phyloP scores from a whole-genome alignment of 257 asterid genomes.

The Striga asiatica region DNA sequence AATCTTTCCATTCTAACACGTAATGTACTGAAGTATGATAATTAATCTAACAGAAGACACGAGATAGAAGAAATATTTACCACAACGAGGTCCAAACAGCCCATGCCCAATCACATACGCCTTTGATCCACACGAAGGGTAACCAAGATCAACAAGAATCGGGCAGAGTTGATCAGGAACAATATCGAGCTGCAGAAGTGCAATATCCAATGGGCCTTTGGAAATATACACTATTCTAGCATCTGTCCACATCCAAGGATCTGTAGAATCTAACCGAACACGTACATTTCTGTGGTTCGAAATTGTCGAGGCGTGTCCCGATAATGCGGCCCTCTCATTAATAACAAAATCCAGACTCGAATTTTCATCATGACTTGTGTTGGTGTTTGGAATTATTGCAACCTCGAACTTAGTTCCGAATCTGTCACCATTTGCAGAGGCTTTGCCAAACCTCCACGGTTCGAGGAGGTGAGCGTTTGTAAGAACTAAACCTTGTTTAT shows the following conservation, averaged over 20 bases:
- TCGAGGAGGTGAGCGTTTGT: slow-evolving; percentile 97
- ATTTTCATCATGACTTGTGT: slow-evolving; percentile 12
- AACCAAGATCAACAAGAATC: slow-evolving; percentile 40
- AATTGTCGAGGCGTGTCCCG: slow-evolving; percentile 21
- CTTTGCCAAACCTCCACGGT: slow-evolving; percentile 94
- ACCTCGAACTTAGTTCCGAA: slow-evolving; percentile 23
- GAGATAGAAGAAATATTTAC: slow-evolving; percentile 28
- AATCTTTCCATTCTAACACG: no score
- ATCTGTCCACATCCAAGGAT: slow-evolving; percentile 92
- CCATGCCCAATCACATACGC: slow-evolving; percentile 92
- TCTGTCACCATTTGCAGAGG: slow-evolving; percentile 39
- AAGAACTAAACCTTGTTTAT: slow-evolving; percentile 80
- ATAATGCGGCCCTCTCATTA: slow-evolving; percentile 24
- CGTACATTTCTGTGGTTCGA: slow-evolving; percentile 42
- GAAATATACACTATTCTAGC: slow-evolving; percentile 73
- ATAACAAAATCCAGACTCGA: slow-evolving; percentile 17
- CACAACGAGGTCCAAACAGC: slow-evolving; percentile 93
- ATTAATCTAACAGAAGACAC: neutral
- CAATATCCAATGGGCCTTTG: slow-evolving; percentile 91
- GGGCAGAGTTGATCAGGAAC: slow-evolving; percentile 68
- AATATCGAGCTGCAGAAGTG: slow-evolving; percentile 67
- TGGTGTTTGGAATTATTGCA: slow-evolving; percentile 21
- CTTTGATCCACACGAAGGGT: slow-evolving; percentile 80
- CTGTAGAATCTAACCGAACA: slow-evolving; percentile 63
- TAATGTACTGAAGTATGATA: no score